Conservation (phyloP, 768 basidiomycete species). For the Hydnomerulius pinastri region DNA sequence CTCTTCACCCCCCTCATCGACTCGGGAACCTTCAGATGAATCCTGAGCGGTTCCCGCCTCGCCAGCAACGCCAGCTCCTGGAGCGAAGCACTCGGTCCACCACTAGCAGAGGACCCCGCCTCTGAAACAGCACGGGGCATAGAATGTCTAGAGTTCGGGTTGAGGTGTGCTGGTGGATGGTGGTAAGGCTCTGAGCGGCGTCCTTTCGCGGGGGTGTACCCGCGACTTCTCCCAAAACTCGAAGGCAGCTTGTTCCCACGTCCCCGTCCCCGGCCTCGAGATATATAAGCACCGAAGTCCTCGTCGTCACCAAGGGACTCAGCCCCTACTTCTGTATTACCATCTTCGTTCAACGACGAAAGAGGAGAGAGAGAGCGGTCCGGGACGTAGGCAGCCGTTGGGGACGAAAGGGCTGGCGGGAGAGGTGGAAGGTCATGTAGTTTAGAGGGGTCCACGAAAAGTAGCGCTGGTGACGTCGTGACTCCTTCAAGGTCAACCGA, state of each 20-base stretch:
- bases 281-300: background rate
- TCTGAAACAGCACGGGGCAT: constrained; percentile 1
- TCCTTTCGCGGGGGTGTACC: background rate
- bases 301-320: background rate
- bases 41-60: constrained; percentile 12
- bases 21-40: constrained; percentile 8
- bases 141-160: background rate
- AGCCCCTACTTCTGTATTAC: background rate
- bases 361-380: constrained; percentile 15
- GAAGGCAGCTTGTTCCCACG: background rate
- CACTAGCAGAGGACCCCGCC: background rate
- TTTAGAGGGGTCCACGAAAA: constrained; percentile 14
- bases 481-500: background rate
- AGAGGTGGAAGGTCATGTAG: background rate
- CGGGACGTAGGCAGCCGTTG: background rate
- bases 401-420: background rate
- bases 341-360: constrained; percentile 12
- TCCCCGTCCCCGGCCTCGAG: background rate
- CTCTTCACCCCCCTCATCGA: constrained; percentile 13
- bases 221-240: background rate
- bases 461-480: background rate
- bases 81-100: constrained; percentile 23
- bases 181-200: background rate
- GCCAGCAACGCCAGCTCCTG: constrained; percentile 17
- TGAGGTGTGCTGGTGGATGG: background rate